Base-by-base conservation (phyloP, 2,329 filamentous ascomycete species). In the Fusarium sp. region DNA sequence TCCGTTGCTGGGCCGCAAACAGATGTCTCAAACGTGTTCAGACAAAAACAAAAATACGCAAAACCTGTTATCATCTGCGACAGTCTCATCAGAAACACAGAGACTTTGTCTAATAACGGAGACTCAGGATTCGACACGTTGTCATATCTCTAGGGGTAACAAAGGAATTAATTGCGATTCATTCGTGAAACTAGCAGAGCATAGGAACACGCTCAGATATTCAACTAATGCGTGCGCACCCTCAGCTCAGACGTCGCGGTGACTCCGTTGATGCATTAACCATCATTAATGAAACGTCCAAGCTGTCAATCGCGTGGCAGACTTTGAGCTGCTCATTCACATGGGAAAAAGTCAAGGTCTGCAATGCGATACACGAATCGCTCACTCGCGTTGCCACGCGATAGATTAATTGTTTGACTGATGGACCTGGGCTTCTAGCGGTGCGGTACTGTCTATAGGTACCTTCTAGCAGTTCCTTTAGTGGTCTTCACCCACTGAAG, bases 251-350 rank as follows among this genome's bases (percentile, higher is more conserved):
- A 31, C 40, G 56, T 55, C 33, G 57, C 52, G 65, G 61, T 26
- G 30, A 45, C 37, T 46, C 66, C 66, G 66, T 44, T 50, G 61
- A 64, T 53, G 42, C 33, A 53, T 50, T 11, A 31, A 26, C 20
- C 40, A 40, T 28, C 34, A 20, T 60, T 15, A 65, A 65, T 65
- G 60, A 65, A 65, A 60, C 60, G 53, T 46, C 57, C 37, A 62
- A 60, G 40, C 49, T 70, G 66, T 70, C 62, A 69, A 57, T 57
- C 66, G 66, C 66, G 66, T 69, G 66, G 66, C 61, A 45, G 65
- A 51, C 50, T 49, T 30, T 23, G 41, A 58, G 30, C 34, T 34
- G 4, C 23, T 23, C 23, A 45, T 51, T 44, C 23, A 34, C 15
- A 37, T 37, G 20, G 23, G 23, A 23, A 36, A 37, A 36, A n/a